Evolutionary conservation across 2,329 filamentous ascomycete species (phyloP).

Genomic region (Diaporthe helianthi): DNA sequence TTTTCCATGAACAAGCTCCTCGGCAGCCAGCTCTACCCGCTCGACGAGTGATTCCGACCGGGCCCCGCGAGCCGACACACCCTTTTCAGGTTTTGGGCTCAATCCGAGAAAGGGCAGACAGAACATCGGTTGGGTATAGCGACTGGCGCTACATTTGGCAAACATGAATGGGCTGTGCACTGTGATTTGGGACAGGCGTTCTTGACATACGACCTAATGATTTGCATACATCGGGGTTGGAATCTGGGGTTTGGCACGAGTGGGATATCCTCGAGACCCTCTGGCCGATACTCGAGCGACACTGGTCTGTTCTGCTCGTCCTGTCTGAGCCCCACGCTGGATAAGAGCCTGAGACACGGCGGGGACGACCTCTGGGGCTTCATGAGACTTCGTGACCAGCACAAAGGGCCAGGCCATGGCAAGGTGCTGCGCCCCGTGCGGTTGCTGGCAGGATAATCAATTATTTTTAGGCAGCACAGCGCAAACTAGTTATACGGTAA

Average conservation of each 20-base stretch:
- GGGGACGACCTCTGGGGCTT: not conserved
- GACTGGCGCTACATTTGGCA: not conserved
- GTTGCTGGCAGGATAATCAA: conserved; percentile 8
- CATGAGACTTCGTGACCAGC: not conserved
- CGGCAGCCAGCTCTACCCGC: conserved; percentile 85
- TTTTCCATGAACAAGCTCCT: conserved; percentile 99
- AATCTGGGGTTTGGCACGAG: conserved; percentile 12
- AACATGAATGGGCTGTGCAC: conserved; percentile 16
- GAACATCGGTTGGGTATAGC: conserved; percentile 1
- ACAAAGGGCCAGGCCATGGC: not conserved
- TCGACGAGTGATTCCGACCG: conserved; percentile 64
- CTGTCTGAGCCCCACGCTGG: not conserved
- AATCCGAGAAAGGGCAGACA: not conserved
- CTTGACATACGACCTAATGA: conserved; percentile 30
- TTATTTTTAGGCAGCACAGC: not conserved
- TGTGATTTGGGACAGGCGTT: conserved; percentile 26
- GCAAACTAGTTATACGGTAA: conserved; percentile 1
- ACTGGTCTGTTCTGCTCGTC: not conserved
- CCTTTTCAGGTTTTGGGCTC: not conserved
- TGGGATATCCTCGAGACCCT: conserved; percentile 8
- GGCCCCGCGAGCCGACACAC: not conserved
- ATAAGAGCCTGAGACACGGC: not conserved
- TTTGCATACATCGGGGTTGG: conserved; percentile 24
- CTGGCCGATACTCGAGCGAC: not conserved
- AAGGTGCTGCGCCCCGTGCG: not conserved